Percentiles rank a stretch among this genome's conserved stretches.
Conservation (phyloP, 1,139 yeast species). For the Lodderomyces pseudojiufengensis region DNA sequence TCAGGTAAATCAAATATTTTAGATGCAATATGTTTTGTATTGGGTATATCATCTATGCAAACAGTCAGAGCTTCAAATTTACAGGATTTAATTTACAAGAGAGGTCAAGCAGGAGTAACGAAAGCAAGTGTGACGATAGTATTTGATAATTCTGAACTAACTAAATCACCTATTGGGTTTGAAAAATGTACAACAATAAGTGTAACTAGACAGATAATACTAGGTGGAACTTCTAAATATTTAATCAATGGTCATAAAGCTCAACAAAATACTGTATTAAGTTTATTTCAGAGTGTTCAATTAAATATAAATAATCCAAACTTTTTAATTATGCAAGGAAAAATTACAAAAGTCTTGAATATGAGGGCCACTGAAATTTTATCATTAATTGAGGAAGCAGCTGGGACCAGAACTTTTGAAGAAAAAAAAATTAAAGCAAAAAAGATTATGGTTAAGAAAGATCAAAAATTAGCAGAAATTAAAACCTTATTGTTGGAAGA, state of each 20-base stretch:
- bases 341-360: conserved; percentile 92
- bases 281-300: conserved; percentile 90
- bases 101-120: conserved; percentile 98
- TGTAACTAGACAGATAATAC: conserved; percentile 84
- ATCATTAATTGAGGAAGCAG: conserved; percentile 94
- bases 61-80: conserved; percentile 91
- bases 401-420: conserved; percentile 95
- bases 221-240: conserved; percentile 92
- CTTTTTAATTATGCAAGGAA: conserved; percentile 97
- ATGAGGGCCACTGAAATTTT: conserved; percentile 92
- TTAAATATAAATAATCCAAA: conserved; percentile 95
- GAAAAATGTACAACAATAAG: conserved; percentile 77
- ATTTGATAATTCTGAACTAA: conserved; percentile 76
- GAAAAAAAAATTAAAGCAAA: conserved; percentile 90
- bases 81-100: conserved; percentile 90
- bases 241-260: conserved; percentile 95
- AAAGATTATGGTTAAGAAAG: conserved; percentile 88
- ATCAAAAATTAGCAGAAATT: conserved; percentile 76
- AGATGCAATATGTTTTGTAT: conserved; percentile 97
- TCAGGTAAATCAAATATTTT: conserved; percentile 94
- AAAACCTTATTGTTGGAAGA: conserved; percentile 73
- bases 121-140: conserved; percentile 96
- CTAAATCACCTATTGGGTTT: conserved; percentile 84
- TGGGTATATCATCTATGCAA: conserved; percentile 91
- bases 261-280: conserved; percentile 89